These are phyloP conservation scores for Avena sativa DNA, from an alignment of 176 grass and related monocot species.

Conservation along the genomic window DNA sequence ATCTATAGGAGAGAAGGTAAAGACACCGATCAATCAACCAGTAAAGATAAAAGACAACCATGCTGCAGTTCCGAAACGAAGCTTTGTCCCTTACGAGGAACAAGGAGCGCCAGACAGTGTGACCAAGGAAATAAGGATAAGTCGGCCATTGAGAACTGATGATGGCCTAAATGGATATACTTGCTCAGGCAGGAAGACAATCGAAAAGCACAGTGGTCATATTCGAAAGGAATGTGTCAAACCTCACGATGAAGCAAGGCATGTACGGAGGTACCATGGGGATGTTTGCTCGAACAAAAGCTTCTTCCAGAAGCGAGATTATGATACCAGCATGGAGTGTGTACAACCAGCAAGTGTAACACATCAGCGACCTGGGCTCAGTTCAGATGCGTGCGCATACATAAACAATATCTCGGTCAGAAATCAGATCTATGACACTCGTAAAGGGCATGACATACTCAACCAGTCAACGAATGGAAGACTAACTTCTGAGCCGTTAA, in stretches of 20 bases:
- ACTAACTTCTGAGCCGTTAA: slow-evolving; percentile 19
- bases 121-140: slow-evolving; percentile 31
- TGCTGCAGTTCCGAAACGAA: slow-evolving; percentile 1
- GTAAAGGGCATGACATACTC: slow-evolving; percentile 11
- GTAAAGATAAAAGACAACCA: slow-evolving; percentile 6
- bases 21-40: not conserved
- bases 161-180: slow-evolving; percentile 20
- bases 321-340: slow-evolving; percentile 31
- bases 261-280: slow-evolving; percentile 10
- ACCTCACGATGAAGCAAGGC: slow-evolving; percentile 12
- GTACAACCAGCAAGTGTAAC: slow-evolving; percentile 8
- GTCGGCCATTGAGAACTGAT: not conserved
- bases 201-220: slow-evolving; percentile 35
- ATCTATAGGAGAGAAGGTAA: slow-evolving; percentile 31
- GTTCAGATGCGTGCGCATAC: slow-evolving; percentile 1
- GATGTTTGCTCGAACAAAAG: slow-evolving; percentile 45
- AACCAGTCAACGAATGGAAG: slow-evolving; percentile 3
- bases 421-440: slow-evolving; percentile 16
- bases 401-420: slow-evolving; percentile 4
- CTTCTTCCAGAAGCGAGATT: not conserved
- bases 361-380: slow-evolving; percentile 30
- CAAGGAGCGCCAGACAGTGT: slow-evolving; percentile 13
- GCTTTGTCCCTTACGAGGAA: slow-evolving; percentile 34
- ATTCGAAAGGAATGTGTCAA: slow-evolving; percentile 21
- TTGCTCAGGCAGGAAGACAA: slow-evolving; percentile 12